A percentile compares a stretch with the other conserved stretches of the same genome.
Evolutionary conservation across 2,329 filamentous ascomycete genomes (phyloP).

Genomic region (Paracorniculantispora psalliotae): DNA sequence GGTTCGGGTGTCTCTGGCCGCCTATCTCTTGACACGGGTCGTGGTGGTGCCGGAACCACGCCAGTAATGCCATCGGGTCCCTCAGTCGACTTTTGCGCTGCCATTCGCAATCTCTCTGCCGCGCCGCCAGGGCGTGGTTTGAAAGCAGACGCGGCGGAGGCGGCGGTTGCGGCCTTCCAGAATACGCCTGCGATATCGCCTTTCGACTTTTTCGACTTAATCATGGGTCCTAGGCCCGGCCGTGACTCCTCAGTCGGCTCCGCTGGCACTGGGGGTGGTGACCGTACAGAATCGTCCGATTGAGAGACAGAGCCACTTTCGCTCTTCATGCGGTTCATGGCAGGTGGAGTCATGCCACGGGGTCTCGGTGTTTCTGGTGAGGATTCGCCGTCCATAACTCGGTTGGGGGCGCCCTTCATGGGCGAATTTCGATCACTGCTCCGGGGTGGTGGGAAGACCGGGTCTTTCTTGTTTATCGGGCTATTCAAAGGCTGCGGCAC

Average conservation of each 20-base stretch:
- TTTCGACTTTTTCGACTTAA: conserved; percentile 70
- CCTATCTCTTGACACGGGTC: conserved; percentile 36
- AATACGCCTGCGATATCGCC: conserved; percentile 71
- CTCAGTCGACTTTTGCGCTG: conserved; percentile 52
- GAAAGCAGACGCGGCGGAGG: conserved; percentile 53
- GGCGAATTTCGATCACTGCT: conserved; percentile 45
- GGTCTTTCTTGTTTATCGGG: conserved; percentile 40
- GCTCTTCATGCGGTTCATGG: neutral
- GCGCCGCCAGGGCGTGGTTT: conserved; percentile 85
- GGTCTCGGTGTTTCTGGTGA: neutral
- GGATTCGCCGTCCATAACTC: neutral
- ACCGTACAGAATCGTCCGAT: neutral
- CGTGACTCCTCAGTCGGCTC: conserved; percentile 38
- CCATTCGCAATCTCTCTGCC: conserved; percentile 68
- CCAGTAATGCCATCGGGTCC: conserved; percentile 86
- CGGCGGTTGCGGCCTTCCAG: conserved; percentile 70
- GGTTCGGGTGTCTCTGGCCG: conserved; percentile 21
- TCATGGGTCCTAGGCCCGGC: conserved; percentile 87
- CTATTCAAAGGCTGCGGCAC: conserved; percentile 56
- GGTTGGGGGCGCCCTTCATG: conserved; percentile 35
- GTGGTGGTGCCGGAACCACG: conserved; percentile 74
- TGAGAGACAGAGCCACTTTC: neutral
- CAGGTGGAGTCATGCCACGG: neutral
- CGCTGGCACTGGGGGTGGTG: neutral
- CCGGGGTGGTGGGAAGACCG: conserved; percentile 43